phyloP scores from a whole-genome alignment of 1,284 basidiomycete genomes.

The Neotropicomus parvogracilis region DNA sequence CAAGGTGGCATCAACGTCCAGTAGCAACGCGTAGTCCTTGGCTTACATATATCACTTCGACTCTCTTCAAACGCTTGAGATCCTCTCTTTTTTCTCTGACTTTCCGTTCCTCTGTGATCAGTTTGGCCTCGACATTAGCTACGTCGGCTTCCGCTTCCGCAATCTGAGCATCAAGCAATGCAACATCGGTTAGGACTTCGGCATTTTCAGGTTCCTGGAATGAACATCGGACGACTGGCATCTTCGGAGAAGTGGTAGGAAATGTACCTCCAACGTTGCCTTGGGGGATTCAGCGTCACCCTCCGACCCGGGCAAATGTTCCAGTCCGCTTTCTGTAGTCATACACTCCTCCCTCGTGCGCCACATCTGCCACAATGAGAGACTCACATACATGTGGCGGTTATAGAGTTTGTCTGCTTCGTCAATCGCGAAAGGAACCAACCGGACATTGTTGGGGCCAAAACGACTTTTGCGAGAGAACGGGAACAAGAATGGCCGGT shows the following conservation, averaged over 20 bases:
- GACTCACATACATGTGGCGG: constrained; percentile 86
- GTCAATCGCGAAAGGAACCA: constrained; percentile 92
- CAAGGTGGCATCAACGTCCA: constrained; percentile 4
- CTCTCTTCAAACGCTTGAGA: constrained; percentile 77
- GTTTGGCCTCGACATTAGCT: constrained; percentile 54
- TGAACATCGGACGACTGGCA: constrained; percentile 1
- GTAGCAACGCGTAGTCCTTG: neutral
- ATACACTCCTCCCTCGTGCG: constrained; percentile 92
- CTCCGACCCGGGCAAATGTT: constrained; percentile 67
- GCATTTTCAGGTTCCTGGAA: constrained; percentile 54
- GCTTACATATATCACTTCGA: constrained; percentile 89
- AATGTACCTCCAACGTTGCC: constrained; percentile 38
- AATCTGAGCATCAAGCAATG: constrained; percentile 67
- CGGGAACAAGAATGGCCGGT: constrained; percentile 91
- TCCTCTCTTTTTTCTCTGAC: constrained; percentile 72
- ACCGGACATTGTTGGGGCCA: constrained; percentile 45
- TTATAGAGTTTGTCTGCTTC: constrained; percentile 92
- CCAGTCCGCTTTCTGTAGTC: constrained; percentile 88
- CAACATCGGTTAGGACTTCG: constrained; percentile 65
- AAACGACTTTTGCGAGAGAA: constrained; percentile 61
- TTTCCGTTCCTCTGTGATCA: constrained; percentile 53
- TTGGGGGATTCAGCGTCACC: constrained; percentile 49
- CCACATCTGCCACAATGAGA: constrained; percentile 93
- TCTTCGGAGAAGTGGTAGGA: constrained; percentile 4
- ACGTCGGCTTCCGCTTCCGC: constrained; percentile 63